Evolutionary conservation across 2,329 filamentous ascomycete species (phyloP), one percentile per base, ranked within the genome.

Genomic region (Fusarium falciforme): DNA sequence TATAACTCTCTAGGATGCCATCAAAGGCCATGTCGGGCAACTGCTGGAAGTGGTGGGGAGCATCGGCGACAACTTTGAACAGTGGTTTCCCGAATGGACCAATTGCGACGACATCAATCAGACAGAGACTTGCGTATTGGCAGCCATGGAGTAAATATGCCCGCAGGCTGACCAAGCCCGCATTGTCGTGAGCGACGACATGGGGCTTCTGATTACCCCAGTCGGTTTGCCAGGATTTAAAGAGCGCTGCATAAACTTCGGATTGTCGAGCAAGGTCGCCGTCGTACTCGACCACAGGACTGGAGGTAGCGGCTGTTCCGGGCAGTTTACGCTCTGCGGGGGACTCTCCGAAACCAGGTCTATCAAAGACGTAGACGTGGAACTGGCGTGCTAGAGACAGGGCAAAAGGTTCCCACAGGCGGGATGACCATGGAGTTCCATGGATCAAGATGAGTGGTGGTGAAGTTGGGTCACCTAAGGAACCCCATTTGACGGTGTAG

Each of bases 351-450:
- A 85, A 87, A 0, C 85, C 85, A 4, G 85, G 83, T 14, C 84
- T 82, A 65, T 87, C 85, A 66, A 84, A 87, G 14, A 87, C 76
- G 67, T 86, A 83, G 58, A 87, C 80, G 12, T 78, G 78, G 61
- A 82, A 84, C 17, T 79, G 77, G 3, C 74, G 71, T 6, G 81
- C 76, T 1, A 87, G 74, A 3, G 83, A 75, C 33, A 78, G 68
- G 1, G 83, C 83, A 20, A 83, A 80, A 2, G 79, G 76, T 0
- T 67, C 55, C 83, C 84, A 87, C 10, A 86, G 79, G 0, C 66
- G 72, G 2, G 83, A 85, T 2, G 84, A 85, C 85, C 85, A 87
- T 0, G 85, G 85, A 0, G 85, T 87, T 61, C 85, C 85, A 66
- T 87, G 85, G 10, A 87, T 75, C 40, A 87, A 86, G 14, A 87